Conservation (phyloP, 805 yeast genomes). For the Lachancea waltii region DNA sequence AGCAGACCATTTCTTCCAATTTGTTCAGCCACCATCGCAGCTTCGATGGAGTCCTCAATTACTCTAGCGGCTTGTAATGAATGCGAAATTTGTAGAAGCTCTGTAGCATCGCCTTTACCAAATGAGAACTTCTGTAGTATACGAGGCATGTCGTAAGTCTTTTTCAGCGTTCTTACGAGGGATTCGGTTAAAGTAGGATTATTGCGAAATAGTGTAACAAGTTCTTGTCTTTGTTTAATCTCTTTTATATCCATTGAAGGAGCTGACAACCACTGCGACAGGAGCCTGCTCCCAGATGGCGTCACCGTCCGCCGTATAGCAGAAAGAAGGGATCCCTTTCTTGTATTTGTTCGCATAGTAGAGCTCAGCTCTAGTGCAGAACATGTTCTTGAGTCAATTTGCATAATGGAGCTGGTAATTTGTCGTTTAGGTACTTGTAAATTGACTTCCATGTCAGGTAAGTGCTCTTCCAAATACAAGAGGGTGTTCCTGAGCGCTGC, state of each 20-base stretch:
- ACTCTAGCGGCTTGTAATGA: constrained; percentile 30
- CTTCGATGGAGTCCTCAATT: constrained; percentile 8
- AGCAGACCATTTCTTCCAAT: neutral
- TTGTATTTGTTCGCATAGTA: constrained; percentile 50
- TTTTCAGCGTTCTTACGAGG: constrained; percentile 35
- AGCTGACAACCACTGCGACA: constrained; percentile 74
- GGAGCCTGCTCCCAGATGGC: constrained; percentile 70
- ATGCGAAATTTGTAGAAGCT: constrained; percentile 39
- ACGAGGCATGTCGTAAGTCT: constrained; percentile 52
- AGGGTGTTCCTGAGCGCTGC: constrained; percentile 58
- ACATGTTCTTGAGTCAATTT: constrained; percentile 74
- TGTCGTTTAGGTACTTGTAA: constrained; percentile 63
- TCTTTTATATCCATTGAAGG: constrained; percentile 61
- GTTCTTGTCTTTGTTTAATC: constrained; percentile 48
- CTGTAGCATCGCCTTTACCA: constrained; percentile 40
- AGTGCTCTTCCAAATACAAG: constrained; percentile 62
- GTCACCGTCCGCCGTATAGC: constrained; percentile 71
- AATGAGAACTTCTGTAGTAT: constrained; percentile 53
- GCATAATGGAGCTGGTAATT: constrained; percentile 48
- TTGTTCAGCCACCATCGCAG: constrained; percentile 5
- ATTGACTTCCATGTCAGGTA: constrained; percentile 60
- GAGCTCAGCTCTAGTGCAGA: constrained; percentile 66
- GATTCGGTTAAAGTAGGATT: constrained; percentile 27
- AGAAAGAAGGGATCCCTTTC: constrained; percentile 65
- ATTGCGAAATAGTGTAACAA: constrained; percentile 40